Conservation (phyloP, 2,329 filamentous ascomycete species). For the Cladosporium cucumerinum region DNA sequence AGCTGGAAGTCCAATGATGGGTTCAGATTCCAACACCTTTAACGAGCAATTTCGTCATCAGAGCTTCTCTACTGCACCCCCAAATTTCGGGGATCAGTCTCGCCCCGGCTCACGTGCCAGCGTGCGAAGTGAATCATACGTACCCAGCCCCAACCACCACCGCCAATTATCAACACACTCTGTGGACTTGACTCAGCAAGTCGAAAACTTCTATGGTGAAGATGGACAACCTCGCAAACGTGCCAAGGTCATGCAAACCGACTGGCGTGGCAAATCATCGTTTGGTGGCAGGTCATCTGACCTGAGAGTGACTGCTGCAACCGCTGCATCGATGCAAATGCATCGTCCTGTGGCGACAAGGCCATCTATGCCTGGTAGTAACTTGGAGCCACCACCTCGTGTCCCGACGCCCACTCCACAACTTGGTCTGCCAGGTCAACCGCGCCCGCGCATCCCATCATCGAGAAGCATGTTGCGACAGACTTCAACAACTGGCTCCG, state of each 20-base stretch:
- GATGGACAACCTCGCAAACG: constrained; percentile 69
- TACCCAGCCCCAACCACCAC: constrained; percentile 21
- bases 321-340: constrained; percentile 78
- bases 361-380: constrained; percentile 47
- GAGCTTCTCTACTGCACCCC: constrained; percentile 29
- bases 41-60: constrained; percentile 34
- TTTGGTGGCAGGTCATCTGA: constrained; percentile 69
- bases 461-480: constrained; percentile 31
- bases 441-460: constrained; percentile 29
- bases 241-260: constrained; percentile 70
- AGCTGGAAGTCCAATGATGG: constrained; percentile 45
- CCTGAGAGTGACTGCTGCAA: constrained; percentile 84
- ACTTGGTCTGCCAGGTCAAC: constrained; percentile 30
- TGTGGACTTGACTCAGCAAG: constrained; percentile 21
- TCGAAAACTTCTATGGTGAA: constrained; percentile 34
- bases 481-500: constrained; percentile 30
- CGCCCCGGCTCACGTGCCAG: constrained; percentile 35
- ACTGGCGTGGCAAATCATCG: constrained; percentile 66
- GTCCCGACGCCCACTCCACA: constrained; percentile 72
- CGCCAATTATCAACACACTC: constrained; percentile 25
- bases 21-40: constrained; percentile 36
- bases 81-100: constrained; percentile 29
- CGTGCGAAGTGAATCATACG: constrained; percentile 32
- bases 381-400: constrained; percentile 69
- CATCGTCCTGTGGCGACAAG: constrained; percentile 67